phyloP scores from a whole-genome alignment of 2,329 filamentous ascomycete genomes.

The Nemania sp. region DNA sequence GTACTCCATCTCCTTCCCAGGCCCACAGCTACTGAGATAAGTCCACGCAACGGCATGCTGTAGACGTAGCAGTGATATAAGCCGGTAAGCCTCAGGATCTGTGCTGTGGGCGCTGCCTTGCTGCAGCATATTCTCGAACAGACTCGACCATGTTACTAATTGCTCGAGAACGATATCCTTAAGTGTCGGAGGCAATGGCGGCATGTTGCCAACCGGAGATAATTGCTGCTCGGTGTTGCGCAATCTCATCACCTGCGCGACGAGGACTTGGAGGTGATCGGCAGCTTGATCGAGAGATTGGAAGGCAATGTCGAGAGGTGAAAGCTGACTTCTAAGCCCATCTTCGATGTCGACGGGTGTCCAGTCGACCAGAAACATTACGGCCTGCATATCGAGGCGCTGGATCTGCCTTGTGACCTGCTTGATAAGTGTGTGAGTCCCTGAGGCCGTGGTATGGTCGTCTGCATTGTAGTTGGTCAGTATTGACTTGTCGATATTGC shows the following conservation, averaged over 20 bases:
- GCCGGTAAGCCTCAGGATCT: constrained; percentile 18
- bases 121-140: constrained; percentile 35
- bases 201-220: constrained; percentile 14
- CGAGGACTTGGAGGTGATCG: constrained; percentile 39
- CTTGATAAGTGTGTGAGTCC: constrained; percentile 29
- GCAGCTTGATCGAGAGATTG: constrained; percentile 40
- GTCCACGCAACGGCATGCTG: constrained; percentile 38
- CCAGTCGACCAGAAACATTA: constrained; percentile 41
- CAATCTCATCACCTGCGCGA: constrained; percentile 39
- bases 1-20: constrained; percentile 37
- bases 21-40: constrained; percentile 32
- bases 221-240: constrained; percentile 32
- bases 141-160: constrained; percentile 34
- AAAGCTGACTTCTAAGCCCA: constrained; percentile 21
- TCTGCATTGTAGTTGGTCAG: constrained; percentile 14
- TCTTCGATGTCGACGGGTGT: constrained; percentile 37
- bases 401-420: constrained; percentile 42
- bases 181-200: constrained; percentile 12
- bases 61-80: constrained; percentile 38
- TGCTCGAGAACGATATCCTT: constrained; percentile 27
- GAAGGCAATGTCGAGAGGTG: constrained; percentile 28
- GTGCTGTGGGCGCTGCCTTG: constrained; percentile 21
- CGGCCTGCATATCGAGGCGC: constrained; percentile 44
- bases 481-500: constrained; percentile 27
- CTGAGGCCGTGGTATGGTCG: constrained; percentile 25